phyloP scores from a whole-genome alignment of 2,329 filamentous ascomycete genomes.

The Rutstroemia sydowiana region DNA sequence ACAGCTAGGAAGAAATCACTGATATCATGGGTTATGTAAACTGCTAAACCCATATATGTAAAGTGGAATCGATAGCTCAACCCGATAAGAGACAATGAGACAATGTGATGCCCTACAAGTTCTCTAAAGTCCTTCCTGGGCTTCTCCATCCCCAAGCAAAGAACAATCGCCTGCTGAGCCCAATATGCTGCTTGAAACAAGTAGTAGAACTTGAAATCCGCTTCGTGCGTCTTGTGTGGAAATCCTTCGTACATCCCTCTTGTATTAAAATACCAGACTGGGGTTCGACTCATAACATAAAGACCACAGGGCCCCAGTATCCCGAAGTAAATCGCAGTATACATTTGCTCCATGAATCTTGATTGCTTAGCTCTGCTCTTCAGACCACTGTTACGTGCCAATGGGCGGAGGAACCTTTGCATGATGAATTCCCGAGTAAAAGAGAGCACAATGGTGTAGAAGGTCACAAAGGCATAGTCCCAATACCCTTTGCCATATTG shows the following conservation, averaged over 20 bases:
- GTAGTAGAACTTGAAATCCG: conserved; percentile 87
- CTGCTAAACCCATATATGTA: conserved; percentile 85
- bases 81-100: conserved; percentile 74
- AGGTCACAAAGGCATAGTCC: conserved; percentile 79
- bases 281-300: conserved; percentile 82
- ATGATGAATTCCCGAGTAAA: conserved; percentile 95
- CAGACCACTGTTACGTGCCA: conserved; percentile 64
- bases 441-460: conserved; percentile 82
- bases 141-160: conserved; percentile 82
- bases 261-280: conserved; percentile 94
- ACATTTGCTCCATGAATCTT: conserved; percentile 93
- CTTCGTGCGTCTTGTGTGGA: conserved; percentile 76
- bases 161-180: conserved; percentile 89
- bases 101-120: conserved; percentile 83
- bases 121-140: conserved; percentile 92
- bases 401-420: conserved; percentile 76
- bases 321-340: conserved; percentile 85
- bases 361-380: conserved; percentile 69
- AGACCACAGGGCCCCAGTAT: conserved; percentile 76
- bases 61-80: conserved; percentile 94
- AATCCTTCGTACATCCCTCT: conserved; percentile 82
- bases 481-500: conserved; percentile 83
- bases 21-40: conserved; percentile 91
- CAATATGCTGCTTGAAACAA: conserved; percentile 90
- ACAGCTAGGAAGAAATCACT: conserved; percentile 92